Evolutionary conservation across 257 asterid genomes (phyloP).

Genomic region (Linderniella brevidens): DNA sequence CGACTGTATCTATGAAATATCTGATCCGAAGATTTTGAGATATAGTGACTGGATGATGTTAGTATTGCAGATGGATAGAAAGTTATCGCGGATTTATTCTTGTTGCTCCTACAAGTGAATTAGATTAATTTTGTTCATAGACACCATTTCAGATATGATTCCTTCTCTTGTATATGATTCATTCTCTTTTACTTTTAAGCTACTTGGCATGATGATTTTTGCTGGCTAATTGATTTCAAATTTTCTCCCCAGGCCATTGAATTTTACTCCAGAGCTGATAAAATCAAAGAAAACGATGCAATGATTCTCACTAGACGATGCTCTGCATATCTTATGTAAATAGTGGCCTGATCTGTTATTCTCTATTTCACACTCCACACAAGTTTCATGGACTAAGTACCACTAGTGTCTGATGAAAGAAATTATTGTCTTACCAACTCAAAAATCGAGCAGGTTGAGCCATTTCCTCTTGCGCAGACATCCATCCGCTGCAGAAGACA

Average conservation of each 20-base stretch:
- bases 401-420: neutral
- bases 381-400: neutral
- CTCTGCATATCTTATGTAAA: slow-evolving; percentile 67
- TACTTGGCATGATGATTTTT: neutral
- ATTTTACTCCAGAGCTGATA: slow-evolving; percentile 60
- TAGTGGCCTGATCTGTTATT: slow-evolving; percentile 2
- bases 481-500: slow-evolving; percentile 61
- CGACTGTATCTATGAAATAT: no score
- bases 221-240: slow-evolving; percentile 1
- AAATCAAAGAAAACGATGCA: slow-evolving; percentile 54
- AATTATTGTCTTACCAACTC: slow-evolving; percentile 3
- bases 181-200: no score
- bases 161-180: no score
- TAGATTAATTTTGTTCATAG: no score
- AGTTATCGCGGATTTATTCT: no score
- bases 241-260: slow-evolving; percentile 48
- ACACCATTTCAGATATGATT: no score
- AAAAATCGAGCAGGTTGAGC: slow-evolving; percentile 29
- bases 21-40: no score
- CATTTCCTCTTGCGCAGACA: slow-evolving; percentile 62
- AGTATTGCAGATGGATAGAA: no score
- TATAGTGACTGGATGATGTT: no score
- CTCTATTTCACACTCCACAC: slow-evolving; percentile 4
- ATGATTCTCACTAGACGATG: slow-evolving; percentile 70
- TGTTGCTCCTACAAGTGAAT: no score